Evolutionary conservation across 352 stramenopile species (phyloP), one percentile per base, ranked within the genome.

Genomic region (Blastocystis sp.): DNA sequence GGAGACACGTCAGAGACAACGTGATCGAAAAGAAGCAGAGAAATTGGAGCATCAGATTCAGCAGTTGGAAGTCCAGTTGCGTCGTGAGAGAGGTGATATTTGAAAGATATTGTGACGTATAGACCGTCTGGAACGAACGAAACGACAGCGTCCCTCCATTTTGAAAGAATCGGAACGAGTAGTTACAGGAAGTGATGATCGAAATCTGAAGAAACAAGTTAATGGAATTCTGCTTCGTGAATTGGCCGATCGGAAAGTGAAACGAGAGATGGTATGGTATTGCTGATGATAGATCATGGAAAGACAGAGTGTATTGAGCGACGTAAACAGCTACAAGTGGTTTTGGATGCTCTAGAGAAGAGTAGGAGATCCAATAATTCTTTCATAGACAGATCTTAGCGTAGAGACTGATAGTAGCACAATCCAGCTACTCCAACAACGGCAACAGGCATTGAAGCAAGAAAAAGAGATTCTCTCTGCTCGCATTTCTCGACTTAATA

Each of bases 11-110:
- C 69, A 59, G 27, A 39, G 69, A 5, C 9, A 27, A 52, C 35
- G 69, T 5, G 69, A 80, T 58, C 39, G 56, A 19, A 80, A 80
- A 35, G 69, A 80, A 35, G 24, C 52, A 3, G 69, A 80, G 43
- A 29, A 46, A 52, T 52, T 80, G 11, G 69, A 80, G 51, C 52
- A 59, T n/a, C 69, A 80, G 69, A 59, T 80, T 9, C 37, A 27
- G 6, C 69, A 61, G 39, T 32, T 80, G 35, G 69, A 80, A 35
- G 42, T 59, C n/a, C 69, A 37, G 7, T 37, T 71, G 59, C 14
- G n/a, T 29, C 14, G 49, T 35, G 24, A 37, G 59, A 29, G 59
- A 37, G 29, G 49, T 29, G 14, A 42, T 1, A 29, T 29, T 11
- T 29, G 7, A 37, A 37, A 71, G 59, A 35, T 11, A 37, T 9